Evolutionary conservation across 2,329 filamentous ascomycete genomes (phyloP).

Genomic region (Blastomyces silverae): DNA sequence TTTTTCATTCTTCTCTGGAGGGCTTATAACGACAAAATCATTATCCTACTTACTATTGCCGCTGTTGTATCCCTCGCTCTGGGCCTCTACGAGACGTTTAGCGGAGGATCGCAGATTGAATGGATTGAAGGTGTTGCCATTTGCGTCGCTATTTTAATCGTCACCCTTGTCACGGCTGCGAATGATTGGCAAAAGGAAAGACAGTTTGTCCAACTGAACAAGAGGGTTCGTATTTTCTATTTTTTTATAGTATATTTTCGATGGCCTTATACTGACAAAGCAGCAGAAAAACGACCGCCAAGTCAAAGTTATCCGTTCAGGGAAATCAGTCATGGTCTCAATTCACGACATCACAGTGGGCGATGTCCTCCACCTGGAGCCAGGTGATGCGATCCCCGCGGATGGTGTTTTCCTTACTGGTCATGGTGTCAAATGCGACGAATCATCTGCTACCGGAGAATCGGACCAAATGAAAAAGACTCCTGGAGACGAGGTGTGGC

Average conservation of each 20-base stretch:
- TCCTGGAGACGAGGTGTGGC: constrained; percentile 53
- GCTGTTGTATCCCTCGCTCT: constrained; percentile 62
- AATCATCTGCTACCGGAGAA: constrained; percentile 67
- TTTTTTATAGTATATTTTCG: not conserved
- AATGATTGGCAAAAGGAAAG: constrained; percentile 65
- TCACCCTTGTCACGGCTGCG: constrained; percentile 55
- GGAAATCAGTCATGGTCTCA: constrained; percentile 56
- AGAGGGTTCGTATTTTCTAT: constrained; percentile 31
- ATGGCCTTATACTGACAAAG: constrained; percentile 15
- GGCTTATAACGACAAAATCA: constrained; percentile 66
- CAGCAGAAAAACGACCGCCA: constrained; percentile 57
- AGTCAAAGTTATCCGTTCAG: constrained; percentile 61
- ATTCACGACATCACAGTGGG: constrained; percentile 63
- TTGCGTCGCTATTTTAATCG: constrained; percentile 58
- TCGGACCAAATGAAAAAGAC: constrained; percentile 66
- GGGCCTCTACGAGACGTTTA: constrained; percentile 61
- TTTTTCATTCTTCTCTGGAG: constrained; percentile 58
- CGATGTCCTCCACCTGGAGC: constrained; percentile 61
- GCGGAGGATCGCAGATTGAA: constrained; percentile 47
- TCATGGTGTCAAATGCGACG: constrained; percentile 62
- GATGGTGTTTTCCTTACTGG: constrained; percentile 64
- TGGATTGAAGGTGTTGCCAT: constrained; percentile 65
- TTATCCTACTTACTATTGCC: constrained; percentile 62
- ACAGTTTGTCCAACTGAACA: constrained; percentile 58
- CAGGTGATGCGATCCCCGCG: constrained; percentile 63